These are phyloP conservation scores for Centella asiatica DNA, from an alignment of 129 eudicot species.

Conservation along the genomic window DNA sequence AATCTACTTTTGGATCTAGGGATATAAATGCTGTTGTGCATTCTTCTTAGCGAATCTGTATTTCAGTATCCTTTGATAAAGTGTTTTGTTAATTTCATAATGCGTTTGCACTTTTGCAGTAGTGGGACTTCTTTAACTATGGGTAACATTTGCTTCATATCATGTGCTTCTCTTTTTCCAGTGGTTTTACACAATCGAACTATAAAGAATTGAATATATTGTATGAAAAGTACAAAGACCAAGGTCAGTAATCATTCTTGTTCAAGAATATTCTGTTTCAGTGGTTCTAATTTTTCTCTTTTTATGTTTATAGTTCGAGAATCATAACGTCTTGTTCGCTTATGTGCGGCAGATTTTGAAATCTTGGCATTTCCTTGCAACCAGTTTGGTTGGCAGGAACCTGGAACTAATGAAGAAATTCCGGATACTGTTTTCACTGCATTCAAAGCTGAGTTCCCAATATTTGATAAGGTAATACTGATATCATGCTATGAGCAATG, in stretches of 20 bases:
- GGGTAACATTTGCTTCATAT: too few relatives aligned
- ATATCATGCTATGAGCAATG: conserved; percentile 1
- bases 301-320: conserved; percentile 7
- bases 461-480: conserved; percentile 65
- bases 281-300: neutral
- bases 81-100: too few relatives aligned
- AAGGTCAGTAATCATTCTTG: conserved; percentile 38
- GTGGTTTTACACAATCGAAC: conserved; percentile 82
- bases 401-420: conserved; percentile 87
- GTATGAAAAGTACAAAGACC: conserved; percentile 67
- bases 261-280: neutral
- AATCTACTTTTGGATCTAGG: too few relatives aligned
- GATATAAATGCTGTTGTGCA: too few relatives aligned
- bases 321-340: conserved; percentile 1
- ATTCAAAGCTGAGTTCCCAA: conserved; percentile 82
- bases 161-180: too few relatives aligned
- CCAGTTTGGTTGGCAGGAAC: conserved; percentile 86
- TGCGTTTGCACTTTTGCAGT: too few relatives aligned
- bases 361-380: conserved; percentile 91
- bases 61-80: too few relatives aligned
- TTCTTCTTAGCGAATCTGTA: too few relatives aligned
- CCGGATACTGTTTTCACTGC: conserved; percentile 63
- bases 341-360: conserved; percentile 50
- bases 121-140: too few relatives aligned
- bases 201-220: conserved; percentile 73